These are phyloP conservation scores for Rhizopogon vinicolor DNA, from an alignment of 768 basidiomycete species.

Conservation along the genomic window DNA sequence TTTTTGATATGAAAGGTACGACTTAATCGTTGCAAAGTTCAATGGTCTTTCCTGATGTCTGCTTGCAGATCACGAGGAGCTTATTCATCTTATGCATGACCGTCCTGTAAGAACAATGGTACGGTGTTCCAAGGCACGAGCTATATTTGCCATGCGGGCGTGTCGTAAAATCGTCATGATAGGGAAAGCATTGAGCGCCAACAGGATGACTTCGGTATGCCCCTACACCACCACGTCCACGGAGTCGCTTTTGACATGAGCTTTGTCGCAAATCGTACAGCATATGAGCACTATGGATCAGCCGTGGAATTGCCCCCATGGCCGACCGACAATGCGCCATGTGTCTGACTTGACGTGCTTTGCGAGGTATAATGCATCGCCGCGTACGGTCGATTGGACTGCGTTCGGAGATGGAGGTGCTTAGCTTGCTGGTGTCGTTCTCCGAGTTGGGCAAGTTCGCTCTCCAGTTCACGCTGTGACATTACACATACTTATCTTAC, in stretches of 20 bases:
- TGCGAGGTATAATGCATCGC: conserved; percentile 10
- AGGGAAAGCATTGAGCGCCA: conserved; percentile 71
- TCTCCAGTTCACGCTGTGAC: neutral
- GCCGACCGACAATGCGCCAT: conserved; percentile 79
- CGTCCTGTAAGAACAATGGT: conserved; percentile 75
- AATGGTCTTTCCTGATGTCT: neutral
- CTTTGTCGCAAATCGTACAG: conserved; percentile 50
- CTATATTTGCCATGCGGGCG: conserved; percentile 96
- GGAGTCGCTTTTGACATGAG: neutral
- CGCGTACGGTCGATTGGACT: conserved; percentile 33
- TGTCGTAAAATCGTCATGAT: conserved; percentile 97
- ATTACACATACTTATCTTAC: neutral
- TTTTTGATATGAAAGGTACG: conserved; percentile 84
- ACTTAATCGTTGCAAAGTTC: neutral
- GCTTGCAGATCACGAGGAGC: conserved; percentile 80
- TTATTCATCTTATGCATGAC: conserved; percentile 82
- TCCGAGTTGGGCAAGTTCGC: conserved; percentile 1
- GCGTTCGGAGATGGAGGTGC: conserved; percentile 8
- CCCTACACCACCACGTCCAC: neutral
- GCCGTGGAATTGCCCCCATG: conserved; percentile 86
- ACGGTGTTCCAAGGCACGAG: conserved; percentile 85
- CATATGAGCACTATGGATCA: conserved; percentile 86
- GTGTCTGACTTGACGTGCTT: conserved; percentile 46
- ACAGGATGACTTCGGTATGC: conserved; percentile 71
- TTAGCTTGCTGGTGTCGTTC: conserved; percentile 8